Conservation (phyloP, 495 filamentous ascomycete genomes). For the Pyrenula massariospora region DNA sequence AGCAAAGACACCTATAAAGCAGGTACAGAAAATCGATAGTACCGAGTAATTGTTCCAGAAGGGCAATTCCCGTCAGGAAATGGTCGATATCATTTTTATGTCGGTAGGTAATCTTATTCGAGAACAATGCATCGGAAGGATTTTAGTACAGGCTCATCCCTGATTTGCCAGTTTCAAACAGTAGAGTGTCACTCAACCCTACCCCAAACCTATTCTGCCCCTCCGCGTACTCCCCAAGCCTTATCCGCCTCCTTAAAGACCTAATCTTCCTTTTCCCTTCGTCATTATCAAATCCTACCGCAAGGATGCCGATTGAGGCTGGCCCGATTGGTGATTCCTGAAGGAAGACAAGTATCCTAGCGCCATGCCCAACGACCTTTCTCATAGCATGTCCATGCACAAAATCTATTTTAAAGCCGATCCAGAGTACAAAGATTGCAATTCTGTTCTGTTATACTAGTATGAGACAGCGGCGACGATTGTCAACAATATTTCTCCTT, state of each 20-base stretch:
- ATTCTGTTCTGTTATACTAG: conserved; percentile 43
- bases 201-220: conserved; percentile 38
- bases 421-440: conserved; percentile 36
- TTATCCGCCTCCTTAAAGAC: conserved; percentile 61
- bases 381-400: conserved; percentile 32
- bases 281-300: conserved; percentile 61
- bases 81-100: conserved; percentile 68
- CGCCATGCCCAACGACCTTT: conserved; percentile 39
- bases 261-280: conserved; percentile 56
- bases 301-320: conserved; percentile 39
- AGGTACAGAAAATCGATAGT: no score
- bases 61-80: conserved; percentile 54
- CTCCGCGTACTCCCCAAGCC: conserved; percentile 49
- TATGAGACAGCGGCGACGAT: conserved; percentile 33
- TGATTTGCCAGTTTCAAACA: no score
- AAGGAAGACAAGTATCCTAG: conserved; percentile 32
- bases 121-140: no score
- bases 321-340: conserved; percentile 40
- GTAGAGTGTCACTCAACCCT: not conserved
- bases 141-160: no score
- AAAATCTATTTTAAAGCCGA: conserved; percentile 42
- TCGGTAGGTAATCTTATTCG: conserved; percentile 22
- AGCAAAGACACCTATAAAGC: no score
- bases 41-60: conserved; percentile 23
- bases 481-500: no score